Evolutionary conservation across 169 alveolate species (phyloP).

Genomic region (Eimeria necatrix): DNA sequence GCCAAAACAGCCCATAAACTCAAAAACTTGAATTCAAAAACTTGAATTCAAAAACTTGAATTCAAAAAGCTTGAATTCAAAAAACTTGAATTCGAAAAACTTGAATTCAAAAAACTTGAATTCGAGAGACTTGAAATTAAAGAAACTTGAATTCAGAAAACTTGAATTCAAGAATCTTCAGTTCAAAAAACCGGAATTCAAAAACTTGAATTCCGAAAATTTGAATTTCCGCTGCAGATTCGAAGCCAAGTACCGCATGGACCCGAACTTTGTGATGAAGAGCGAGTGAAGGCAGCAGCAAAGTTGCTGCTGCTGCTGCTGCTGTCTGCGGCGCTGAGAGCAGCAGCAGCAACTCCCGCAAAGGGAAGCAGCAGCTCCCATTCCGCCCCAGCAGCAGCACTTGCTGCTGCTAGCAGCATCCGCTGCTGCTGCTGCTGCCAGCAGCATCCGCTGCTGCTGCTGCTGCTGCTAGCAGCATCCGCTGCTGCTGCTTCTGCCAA

Average conservation of each 20-base stretch:
- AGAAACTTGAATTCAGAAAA: neutral
- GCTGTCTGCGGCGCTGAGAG: neutral
- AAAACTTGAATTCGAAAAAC: too few relatives aligned
- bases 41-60: neutral
- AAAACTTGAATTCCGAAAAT: neutral
- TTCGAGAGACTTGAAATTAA: neutral
- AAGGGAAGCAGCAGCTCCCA: neutral
- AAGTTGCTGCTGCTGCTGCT: neutral
- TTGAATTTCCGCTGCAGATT: slow-evolving; percentile 2
- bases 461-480: neutral
- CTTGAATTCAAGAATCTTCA: neutral
- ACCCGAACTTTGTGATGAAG: slow-evolving; percentile 74
- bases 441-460: too few relatives aligned
- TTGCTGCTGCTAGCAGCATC: neutral
- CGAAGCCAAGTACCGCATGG: slow-evolving; percentile 56
- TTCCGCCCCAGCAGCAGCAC: neutral
- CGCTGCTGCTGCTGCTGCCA: neutral
- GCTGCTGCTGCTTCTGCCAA: too few relatives aligned
- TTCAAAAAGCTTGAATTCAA: neutral
- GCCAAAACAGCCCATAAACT: neutral
- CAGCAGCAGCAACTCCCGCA: neutral
- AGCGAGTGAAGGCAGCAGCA: slow-evolving; percentile 22
- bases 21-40: neutral
- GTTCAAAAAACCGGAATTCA: neutral
- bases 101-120: neutral